These are phyloP conservation scores for Pythium brassicae DNA, from an alignment of 352 stramenopile genomes.

Conservation along the genomic window DNA sequence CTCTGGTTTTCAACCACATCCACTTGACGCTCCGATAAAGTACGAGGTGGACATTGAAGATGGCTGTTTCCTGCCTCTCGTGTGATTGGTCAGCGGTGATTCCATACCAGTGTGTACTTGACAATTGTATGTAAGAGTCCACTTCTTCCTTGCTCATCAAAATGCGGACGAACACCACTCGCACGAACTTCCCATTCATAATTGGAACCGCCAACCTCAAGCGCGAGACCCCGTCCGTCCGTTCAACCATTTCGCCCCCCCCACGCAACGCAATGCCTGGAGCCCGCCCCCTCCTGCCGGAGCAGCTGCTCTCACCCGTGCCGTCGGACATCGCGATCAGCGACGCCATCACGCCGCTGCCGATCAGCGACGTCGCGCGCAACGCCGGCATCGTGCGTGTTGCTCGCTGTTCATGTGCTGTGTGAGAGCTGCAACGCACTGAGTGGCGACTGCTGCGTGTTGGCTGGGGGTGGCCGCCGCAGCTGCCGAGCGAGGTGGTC, in stretches of 20 bases:
- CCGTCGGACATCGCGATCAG: conserved; percentile 82
- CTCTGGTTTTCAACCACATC: no score
- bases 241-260: background rate
- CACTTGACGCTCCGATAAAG: no score
- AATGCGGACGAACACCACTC: no score
- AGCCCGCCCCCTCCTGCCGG: conserved; percentile 41
- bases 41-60: background rate
- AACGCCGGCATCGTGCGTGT: conserved; percentile 61
- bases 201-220: background rate
- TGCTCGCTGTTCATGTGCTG: background rate
- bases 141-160: no score
- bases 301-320: conserved; percentile 64
- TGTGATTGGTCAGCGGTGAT: no score
- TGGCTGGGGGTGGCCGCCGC: background rate
- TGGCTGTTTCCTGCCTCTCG: background rate
- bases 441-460: background rate
- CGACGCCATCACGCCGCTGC: conserved; percentile 63
- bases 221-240: background rate
- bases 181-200: background rate
- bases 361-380: conserved; percentile 60
- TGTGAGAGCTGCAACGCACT: background rate
- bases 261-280: conserved; percentile 6
- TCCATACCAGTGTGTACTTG: no score
- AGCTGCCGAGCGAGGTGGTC: conserved; percentile 80
- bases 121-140: no score